These are phyloP conservation scores for Pythium grandisporangium DNA, from an alignment of 352 stramenopile genomes.

Conservation along the genomic window DNA sequence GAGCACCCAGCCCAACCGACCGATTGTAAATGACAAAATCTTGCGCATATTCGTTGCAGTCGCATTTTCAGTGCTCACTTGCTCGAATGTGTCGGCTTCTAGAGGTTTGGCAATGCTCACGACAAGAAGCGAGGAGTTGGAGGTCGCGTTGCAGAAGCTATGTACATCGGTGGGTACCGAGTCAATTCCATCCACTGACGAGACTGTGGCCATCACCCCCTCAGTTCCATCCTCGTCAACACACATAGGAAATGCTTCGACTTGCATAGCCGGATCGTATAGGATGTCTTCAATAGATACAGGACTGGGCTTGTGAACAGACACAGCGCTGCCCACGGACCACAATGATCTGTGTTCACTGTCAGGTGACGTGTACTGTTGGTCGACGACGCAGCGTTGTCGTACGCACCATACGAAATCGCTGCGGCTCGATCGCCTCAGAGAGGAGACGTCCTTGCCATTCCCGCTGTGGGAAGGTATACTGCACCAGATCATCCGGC, in stretches of 20 bases:
- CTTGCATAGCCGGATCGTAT: not conserved
- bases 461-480: slow-evolving; percentile 4
- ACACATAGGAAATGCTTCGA: not conserved
- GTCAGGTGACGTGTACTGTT: slow-evolving; percentile 1
- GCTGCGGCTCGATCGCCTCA: not conserved
- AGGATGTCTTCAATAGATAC: not conserved
- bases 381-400: slow-evolving; percentile 1
- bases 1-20: slow-evolving; percentile 7
- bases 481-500: not conserved
- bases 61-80: not conserved
- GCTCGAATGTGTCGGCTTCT: not conserved
- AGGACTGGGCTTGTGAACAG: not conserved
- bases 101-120: slow-evolving; percentile 6
- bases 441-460: slow-evolving; percentile 2
- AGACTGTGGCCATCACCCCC: too few relatives aligned
- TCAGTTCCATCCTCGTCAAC: too few relatives aligned
- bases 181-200: not conserved
- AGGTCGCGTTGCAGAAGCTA: not conserved
- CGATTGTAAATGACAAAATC: slow-evolving; percentile 14
- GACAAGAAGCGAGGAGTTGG: not conserved
- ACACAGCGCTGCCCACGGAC: not conserved
- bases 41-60: slow-evolving; percentile 12
- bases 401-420: slow-evolving; percentile 1
- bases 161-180: not conserved
- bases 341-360: not conserved